Conservation (phyloP, 495 filamentous ascomycete species). For the Aspergillus leporis region DNA sequence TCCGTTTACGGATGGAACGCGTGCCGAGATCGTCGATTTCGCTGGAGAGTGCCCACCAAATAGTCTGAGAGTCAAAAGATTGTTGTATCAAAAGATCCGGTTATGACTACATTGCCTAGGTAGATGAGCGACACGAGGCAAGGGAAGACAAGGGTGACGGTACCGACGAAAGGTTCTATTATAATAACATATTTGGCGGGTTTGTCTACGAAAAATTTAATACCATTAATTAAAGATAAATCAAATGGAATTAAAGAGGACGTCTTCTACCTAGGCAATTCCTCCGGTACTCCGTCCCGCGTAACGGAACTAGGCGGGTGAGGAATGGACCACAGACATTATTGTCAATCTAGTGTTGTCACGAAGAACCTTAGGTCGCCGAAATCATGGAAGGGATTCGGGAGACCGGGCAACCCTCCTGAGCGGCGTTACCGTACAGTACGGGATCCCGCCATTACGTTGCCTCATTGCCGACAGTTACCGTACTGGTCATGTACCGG, state of each 20-base stretch:
- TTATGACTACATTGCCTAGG: not conserved
- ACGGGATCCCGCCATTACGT: slow-evolving; percentile 16
- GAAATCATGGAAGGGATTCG: slow-evolving; percentile 14
- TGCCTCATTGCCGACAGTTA: slow-evolving; percentile 23
- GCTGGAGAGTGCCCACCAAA: not conserved
- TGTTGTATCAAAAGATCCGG: not conserved
- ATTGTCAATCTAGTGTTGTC: not conserved
- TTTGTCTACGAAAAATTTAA: not conserved
- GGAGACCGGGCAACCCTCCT: slow-evolving; percentile 22
- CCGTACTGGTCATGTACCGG: slow-evolving; percentile 36
- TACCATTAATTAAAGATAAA: not conserved
- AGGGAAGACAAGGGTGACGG: not conserved
- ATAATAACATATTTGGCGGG: not conserved
- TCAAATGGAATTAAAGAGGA: not conserved
- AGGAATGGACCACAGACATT: slow-evolving; percentile 4
- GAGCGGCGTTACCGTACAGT: slow-evolving; percentile 23
- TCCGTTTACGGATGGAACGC: slow-evolving; percentile 20
- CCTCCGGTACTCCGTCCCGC: slow-evolving; percentile 16
- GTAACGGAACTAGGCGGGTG: slow-evolving; percentile 24
- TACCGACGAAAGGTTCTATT: not conserved
- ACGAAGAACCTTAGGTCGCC: not conserved
- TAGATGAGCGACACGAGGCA: not conserved
- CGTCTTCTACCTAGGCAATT: not conserved
- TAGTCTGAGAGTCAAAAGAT: not conserved
- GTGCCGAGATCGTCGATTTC: slow-evolving; percentile 19